A percentile compares a stretch with the other conserved stretches of the same genome.
Conservation (phyloP, 2,329 filamentous ascomycete species). For the Claviceps spartinae region DNA sequence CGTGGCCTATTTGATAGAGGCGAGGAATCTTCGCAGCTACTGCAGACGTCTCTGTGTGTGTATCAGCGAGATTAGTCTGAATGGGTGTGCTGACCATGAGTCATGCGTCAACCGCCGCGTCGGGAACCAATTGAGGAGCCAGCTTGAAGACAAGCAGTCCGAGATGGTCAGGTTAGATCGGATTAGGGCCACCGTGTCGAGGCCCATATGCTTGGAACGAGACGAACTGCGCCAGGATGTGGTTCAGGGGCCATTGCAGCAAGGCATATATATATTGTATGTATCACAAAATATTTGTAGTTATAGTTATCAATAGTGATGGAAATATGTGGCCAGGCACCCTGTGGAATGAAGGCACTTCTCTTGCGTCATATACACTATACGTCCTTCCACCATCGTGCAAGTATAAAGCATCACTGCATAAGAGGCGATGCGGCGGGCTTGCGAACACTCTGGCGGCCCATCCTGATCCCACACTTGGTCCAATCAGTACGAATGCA, state of each 20-base stretch:
- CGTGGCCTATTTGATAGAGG: too few relatives aligned
- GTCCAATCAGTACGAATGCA: conserved; percentile 11
- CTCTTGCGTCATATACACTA: too few relatives aligned
- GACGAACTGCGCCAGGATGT: not conserved
- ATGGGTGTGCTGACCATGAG: too few relatives aligned
- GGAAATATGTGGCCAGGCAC: conserved; percentile 1
- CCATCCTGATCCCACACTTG: conserved; percentile 2
- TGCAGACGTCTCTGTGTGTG: too few relatives aligned
- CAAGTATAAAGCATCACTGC: conserved; percentile 69
- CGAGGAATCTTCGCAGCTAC: too few relatives aligned
- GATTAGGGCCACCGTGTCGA: not conserved
- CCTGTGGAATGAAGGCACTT: too few relatives aligned
- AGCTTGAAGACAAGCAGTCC: too few relatives aligned
- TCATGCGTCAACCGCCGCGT: too few relatives aligned
- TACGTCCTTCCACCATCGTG: conserved; percentile 10
- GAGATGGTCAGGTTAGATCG: not conserved
- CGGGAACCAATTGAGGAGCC: too few relatives aligned
- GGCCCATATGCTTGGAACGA: not conserved
- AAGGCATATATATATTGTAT: not conserved
- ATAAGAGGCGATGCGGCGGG: conserved; percentile 35
- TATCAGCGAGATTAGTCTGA: too few relatives aligned
- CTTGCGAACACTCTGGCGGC: conserved; percentile 7
- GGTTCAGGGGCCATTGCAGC: not conserved
- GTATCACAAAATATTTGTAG: too few relatives aligned
- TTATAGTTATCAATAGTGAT: too few relatives aligned